Percentiles rank a stretch among this genome's conserved stretches.
These are phyloP conservation scores for Keqinozyma sinolaborantium DNA, from an alignment of 1,139 yeast species.

Conservation along the genomic window DNA sequence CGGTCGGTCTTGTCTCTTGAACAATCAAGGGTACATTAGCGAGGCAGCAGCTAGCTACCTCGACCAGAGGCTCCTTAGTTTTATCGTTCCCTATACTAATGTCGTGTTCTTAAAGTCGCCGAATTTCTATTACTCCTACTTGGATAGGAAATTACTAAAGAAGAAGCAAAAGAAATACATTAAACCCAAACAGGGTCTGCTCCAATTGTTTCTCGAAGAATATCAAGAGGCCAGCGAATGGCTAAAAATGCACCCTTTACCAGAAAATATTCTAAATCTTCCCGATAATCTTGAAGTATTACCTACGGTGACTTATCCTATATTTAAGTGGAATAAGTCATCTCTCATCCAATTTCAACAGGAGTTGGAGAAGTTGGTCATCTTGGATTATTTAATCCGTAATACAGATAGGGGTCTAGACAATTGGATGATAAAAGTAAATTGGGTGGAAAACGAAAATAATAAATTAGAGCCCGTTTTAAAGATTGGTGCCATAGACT, in stretches of 20 bases:
- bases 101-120: conserved; percentile 52
- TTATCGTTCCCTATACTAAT: conserved; percentile 66
- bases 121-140: conserved; percentile 52
- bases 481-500: conserved; percentile 72
- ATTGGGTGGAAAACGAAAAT: conserved; percentile 30
- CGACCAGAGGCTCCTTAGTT: conserved; percentile 56
- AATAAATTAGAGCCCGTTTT: conserved; percentile 39
- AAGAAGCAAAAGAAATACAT: conserved; percentile 5
- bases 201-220: conserved; percentile 59
- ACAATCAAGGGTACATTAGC: conserved; percentile 69
- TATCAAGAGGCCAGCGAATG: conserved; percentile 63
- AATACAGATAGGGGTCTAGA: conserved; percentile 75
- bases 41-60: conserved; percentile 70
- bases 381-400: conserved; percentile 68
- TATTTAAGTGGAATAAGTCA: conserved; percentile 58
- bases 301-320: conserved; percentile 6
- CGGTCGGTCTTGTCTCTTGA: conserved; percentile 70
- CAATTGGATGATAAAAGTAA: conserved; percentile 72
- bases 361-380: conserved; percentile 67
- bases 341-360: conserved; percentile 51
- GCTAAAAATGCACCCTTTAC: conserved; percentile 54
- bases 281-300: conserved; percentile 19
- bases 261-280: conserved; percentile 23
- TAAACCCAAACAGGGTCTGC: conserved; percentile 58
- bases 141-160: conserved; percentile 39